Evolutionary conservation across 129 eudicot species (phyloP).

Genomic region (Tanacetum coccineum): DNA sequence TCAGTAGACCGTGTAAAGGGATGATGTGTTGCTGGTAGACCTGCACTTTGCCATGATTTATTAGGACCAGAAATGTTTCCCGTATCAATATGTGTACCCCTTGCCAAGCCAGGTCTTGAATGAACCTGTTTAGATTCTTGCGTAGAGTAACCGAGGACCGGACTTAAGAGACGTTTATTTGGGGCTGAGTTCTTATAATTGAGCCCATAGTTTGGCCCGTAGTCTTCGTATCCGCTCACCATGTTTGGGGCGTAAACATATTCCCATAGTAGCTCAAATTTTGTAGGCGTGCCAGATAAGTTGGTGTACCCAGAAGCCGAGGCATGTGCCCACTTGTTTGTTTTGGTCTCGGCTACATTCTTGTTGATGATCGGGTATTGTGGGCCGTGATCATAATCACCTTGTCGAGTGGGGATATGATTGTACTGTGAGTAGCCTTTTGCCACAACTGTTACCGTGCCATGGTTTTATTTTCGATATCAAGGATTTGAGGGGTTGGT

Average conservation of each 20-base stretch:
- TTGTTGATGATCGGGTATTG: neutral
- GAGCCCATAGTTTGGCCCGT: neutral
- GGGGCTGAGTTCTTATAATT: neutral
- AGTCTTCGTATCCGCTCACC: neutral
- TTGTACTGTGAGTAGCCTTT: neutral
- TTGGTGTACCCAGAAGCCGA: neutral
- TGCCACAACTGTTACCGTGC: neutral
- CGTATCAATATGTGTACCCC: too few relatives aligned
- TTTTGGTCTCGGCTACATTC: neutral
- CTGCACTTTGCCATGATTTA: too few relatives aligned
- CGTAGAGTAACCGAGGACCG: neutral
- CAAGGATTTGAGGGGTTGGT: neutral
- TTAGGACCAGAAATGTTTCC: too few relatives aligned
- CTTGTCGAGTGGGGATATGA: constrained; percentile 1
- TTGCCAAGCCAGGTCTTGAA: too few relatives aligned
- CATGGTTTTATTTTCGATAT: neutral
- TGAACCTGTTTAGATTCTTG: too few relatives aligned
- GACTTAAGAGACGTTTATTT: neutral
- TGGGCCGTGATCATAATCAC: neutral
- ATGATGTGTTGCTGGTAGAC: too few relatives aligned
- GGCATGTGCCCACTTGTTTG: neutral
- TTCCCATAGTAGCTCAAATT: neutral
- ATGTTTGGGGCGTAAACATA: neutral
- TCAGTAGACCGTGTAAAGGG: too few relatives aligned
- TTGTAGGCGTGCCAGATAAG: constrained; percentile 4